Base-by-base conservation (phyloP, 176 grass and related monocot genomes). In the Tillandsia leiboldiana region DNA sequence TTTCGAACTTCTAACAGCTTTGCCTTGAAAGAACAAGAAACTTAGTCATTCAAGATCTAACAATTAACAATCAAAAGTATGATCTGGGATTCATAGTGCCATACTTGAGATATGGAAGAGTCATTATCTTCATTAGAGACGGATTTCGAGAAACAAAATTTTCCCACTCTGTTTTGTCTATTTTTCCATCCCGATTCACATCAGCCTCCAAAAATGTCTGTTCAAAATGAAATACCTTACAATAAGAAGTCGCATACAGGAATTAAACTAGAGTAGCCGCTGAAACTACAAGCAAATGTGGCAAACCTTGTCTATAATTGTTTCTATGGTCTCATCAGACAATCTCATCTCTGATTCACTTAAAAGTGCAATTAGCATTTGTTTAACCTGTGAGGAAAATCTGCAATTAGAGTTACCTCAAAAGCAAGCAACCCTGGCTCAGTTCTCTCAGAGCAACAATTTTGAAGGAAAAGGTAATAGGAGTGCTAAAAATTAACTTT, bases 41-140 rank as follows among this genome's bases (percentile, higher is more conserved):
- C 33, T 42, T 42, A 33, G 29, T 33, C 29, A 42, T 7, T 42
- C 33, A 42, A 42, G 33, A 42, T 42, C 33, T 7, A 42, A 42
- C 33, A 42, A 42, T 42, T 42, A 42, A 42, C 33, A 42, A 42
- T 42, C 0, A 6, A 42, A 7, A 8, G 56, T 61, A 20, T 8
- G 22, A 9, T 61, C 3, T 61, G 17, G 56, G 56, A n/a, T 18
- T 61, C 15, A 18, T 18, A 61, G 17, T 22, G 33, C 33, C 78
- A 90, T 51, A 90, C 94, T 82, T 92, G 86, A 97, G 86, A 84
- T 97, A 93, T 51, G 94, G 72, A 77, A 97, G 84, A 77, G 89
- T 97, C 94, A 97, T 97, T 67, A 97, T 92, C 87, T 92, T 93
- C 86, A 97, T 72, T 58, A 97, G 79, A 49, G 94, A 92, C 72